phyloP scores from a whole-genome alignment of 1,284 basidiomycete species.

The Puccinia coronata region DNA sequence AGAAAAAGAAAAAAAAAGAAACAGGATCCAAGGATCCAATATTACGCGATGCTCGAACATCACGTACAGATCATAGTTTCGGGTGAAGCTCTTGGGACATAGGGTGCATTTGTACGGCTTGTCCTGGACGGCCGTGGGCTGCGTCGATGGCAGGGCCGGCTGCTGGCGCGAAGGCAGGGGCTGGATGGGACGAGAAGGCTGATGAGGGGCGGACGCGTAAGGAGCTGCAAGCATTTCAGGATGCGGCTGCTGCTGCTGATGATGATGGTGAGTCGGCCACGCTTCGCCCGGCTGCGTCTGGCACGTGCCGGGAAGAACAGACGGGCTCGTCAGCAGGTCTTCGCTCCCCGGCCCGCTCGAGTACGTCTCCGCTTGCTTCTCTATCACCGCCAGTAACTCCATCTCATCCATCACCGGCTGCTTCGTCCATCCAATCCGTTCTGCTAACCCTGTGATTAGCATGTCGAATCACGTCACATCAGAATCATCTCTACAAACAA shows the following conservation, averaged over 20 bases:
- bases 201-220: background rate
- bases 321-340: background rate
- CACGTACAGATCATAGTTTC: slow-evolving; percentile 45
- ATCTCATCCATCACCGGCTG: slow-evolving; percentile 12
- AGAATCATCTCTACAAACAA: background rate
- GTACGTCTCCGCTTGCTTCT: slow-evolving; percentile 41
- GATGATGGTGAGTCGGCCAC: too few species aligned
- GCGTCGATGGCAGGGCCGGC: too few species aligned
- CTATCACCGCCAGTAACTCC: slow-evolving; percentile 21
- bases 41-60: background rate
- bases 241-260: background rate
- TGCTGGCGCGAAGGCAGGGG: background rate
- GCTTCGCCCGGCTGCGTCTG: too few species aligned
- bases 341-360: background rate
- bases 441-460: background rate
- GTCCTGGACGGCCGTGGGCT: background rate
- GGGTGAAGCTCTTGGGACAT: slow-evolving; percentile 44
- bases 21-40: background rate
- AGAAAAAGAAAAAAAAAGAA: background rate
- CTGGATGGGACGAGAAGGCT: background rate
- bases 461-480: background rate
- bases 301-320: background rate
- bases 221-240: background rate
- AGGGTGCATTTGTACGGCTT: slow-evolving; percentile 36
- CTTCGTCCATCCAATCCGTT: background rate